Evolutionary conservation across 2,329 filamentous ascomycete species (phyloP).

Genomic region (Curvularia lunata): DNA sequence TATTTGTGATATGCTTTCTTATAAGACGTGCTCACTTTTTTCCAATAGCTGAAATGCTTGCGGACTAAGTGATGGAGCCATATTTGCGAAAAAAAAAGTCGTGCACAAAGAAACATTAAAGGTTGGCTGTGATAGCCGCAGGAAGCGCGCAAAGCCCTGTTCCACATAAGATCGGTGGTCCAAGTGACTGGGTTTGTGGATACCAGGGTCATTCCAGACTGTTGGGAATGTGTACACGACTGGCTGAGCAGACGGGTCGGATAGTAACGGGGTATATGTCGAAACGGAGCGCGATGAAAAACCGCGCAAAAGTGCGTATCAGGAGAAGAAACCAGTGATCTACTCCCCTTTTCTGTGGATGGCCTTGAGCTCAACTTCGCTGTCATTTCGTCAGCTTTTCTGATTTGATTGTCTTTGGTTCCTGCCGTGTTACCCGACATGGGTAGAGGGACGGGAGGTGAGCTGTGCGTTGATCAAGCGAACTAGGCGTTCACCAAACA

Average conservation of each 20-base stretch:
- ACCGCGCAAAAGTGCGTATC: conserved; percentile 8
- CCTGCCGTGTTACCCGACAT: neutral
- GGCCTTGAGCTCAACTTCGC: conserved; percentile 72
- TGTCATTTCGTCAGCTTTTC: conserved; percentile 42
- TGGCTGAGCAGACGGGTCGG: conserved; percentile 11
- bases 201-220: neutral
- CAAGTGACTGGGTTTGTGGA: neutral
- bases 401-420: conserved; percentile 2
- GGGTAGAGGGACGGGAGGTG: conserved; percentile 7
- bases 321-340: conserved; percentile 24
- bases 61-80: neutral
- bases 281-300: conserved; percentile 7
- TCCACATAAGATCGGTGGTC: neutral
- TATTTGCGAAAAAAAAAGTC: neutral
- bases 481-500: conserved; percentile 5
- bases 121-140: conserved; percentile 8
- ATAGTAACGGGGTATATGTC: conserved; percentile 18
- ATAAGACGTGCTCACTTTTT: neutral
- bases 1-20: neutral
- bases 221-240: neutral
- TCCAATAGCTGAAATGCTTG: conserved; percentile 7
- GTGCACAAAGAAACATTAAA: neutral
- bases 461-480: conserved; percentile 16
- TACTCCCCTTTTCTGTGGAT: conserved; percentile 60
- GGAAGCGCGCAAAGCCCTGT: conserved; percentile 4